Evolutionary conservation across 1,139 yeast genomes (phyloP).

Genomic region (Yamadazyma diospyri): DNA sequence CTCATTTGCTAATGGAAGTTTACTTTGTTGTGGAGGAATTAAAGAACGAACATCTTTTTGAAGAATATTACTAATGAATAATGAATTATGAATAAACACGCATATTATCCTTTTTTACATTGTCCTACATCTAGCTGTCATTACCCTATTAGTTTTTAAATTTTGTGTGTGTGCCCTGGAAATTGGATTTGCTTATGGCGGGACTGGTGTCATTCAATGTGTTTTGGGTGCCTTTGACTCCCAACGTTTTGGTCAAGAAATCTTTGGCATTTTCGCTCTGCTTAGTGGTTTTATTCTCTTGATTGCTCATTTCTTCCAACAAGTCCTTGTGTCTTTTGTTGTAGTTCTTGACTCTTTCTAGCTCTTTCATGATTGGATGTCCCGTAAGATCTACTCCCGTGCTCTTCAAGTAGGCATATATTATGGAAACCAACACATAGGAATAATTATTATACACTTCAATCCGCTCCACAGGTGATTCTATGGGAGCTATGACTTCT

Average conservation of each 20-base stretch:
- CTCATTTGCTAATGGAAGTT: conserved; percentile 71
- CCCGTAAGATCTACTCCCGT: conserved; percentile 54
- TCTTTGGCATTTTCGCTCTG: conserved; percentile 34
- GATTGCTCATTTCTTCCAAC: conserved; percentile 17
- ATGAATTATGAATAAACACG: conserved; percentile 4
- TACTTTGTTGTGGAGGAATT: conserved; percentile 62
- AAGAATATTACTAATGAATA: conserved; percentile 38
- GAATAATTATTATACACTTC: conserved; percentile 38
- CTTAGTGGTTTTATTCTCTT: conserved; percentile 16
- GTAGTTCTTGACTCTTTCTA: conserved; percentile 64
- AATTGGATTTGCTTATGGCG: conserved; percentile 57
- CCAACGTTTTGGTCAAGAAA: conserved; percentile 44
- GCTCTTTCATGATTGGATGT: conserved; percentile 68
- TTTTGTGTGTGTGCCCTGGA: conserved; percentile 58
- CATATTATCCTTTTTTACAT: background rate
- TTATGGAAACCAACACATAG: conserved; percentile 43
- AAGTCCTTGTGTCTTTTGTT: conserved; percentile 58
- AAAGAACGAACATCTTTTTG: conserved; percentile 58
- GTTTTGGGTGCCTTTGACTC: conserved; percentile 30
- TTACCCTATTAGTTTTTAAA: conserved; percentile 25
- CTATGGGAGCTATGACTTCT: conserved; percentile 26
- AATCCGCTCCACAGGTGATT: conserved; percentile 34
- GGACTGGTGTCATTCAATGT: conserved; percentile 34
- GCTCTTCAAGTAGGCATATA: conserved; percentile 58
- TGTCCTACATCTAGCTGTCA: too few species aligned